These are phyloP conservation scores for Penicillium waksmanii DNA, from an alignment of 495 filamentous ascomycete genomes.

Conservation along the genomic window DNA sequence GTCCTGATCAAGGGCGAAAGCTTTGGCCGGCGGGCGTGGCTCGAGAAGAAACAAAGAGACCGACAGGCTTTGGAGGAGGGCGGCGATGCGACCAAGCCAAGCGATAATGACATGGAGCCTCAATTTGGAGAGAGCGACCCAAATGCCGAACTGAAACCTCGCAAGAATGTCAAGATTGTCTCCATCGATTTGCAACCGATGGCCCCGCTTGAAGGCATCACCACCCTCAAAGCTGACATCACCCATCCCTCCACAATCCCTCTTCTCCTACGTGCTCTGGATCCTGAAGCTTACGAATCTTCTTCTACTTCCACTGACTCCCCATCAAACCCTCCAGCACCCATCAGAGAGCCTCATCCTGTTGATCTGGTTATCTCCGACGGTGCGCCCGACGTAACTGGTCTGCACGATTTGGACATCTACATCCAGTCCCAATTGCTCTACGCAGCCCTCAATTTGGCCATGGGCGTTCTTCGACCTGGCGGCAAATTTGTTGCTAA, in stretches of 20 bases:
- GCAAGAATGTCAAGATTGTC: slow-evolving; percentile 87
- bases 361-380: slow-evolving; percentile 94
- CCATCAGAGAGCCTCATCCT: slow-evolving; percentile 61
- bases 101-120: slow-evolving; percentile 24
- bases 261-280: slow-evolving; percentile 80
- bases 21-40: slow-evolving; percentile 81
- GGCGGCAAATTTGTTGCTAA: slow-evolving; percentile 98
- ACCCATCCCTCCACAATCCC: slow-evolving; percentile 95
- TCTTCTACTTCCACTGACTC: slow-evolving; percentile 38
- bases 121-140: slow-evolving; percentile 35
- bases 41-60: slow-evolving; percentile 72
- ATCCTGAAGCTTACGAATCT: slow-evolving; percentile 70
- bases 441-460: slow-evolving; percentile 89
- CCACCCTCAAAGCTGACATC: slow-evolving; percentile 89
- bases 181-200: slow-evolving; percentile 96
- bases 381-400: slow-evolving; percentile 95
- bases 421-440: slow-evolving; percentile 96
- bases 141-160: slow-evolving; percentile 51
- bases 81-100: slow-evolving; percentile 23
- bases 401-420: slow-evolving; percentile 94
- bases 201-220: slow-evolving; percentile 88
- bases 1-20: slow-evolving; percentile 91
- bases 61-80: slow-evolving; percentile 45
- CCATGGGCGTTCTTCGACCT: slow-evolving; percentile 85
- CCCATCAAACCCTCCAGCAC: slow-evolving; percentile 29